A percentile compares a stretch with the other conserved stretches of the same genome.
These are phyloP conservation scores for Acanthamoeba rhysodes DNA, from an alignment of 208 protist species.

Conservation along the genomic window DNA sequence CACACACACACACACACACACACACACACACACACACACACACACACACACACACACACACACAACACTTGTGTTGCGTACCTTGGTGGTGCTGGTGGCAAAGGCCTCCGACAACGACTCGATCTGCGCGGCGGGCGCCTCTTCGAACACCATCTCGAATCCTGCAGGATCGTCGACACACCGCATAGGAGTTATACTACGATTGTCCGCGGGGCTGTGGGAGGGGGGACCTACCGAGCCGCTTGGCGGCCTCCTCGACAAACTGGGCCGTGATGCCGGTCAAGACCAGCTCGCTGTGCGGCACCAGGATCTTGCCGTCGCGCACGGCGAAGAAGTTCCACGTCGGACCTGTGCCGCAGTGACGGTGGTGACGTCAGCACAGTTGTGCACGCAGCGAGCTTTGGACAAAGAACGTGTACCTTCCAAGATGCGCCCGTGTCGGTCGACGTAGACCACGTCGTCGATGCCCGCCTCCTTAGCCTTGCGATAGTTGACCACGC, in stretches of 20 bases:
- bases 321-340: constrained; percentile 36
- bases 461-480: neutral
- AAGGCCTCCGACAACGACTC: neutral
- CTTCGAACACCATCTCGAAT: neutral
- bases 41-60: no score
- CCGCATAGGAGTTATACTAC: no score
- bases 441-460: constrained; percentile 29
- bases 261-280: constrained; percentile 35
- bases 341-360: neutral
- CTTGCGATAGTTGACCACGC: neutral
- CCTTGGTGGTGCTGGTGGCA: constrained; percentile 39
- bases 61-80: neutral
- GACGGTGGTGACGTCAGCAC: neutral
- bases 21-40: neutral
- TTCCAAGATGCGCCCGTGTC: neutral
- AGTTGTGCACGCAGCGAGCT: neutral
- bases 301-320: neutral
- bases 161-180: neutral
- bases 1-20: neutral
- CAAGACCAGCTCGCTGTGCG: neutral
- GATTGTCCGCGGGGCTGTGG: neutral
- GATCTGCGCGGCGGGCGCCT: neutral
- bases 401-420: neutral
- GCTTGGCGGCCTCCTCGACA: neutral
- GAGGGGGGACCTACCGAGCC: neutral